phyloP scores from a whole-genome alignment of 495 filamentous ascomycete genomes.

The Penicillium psychrofluorescens region DNA sequence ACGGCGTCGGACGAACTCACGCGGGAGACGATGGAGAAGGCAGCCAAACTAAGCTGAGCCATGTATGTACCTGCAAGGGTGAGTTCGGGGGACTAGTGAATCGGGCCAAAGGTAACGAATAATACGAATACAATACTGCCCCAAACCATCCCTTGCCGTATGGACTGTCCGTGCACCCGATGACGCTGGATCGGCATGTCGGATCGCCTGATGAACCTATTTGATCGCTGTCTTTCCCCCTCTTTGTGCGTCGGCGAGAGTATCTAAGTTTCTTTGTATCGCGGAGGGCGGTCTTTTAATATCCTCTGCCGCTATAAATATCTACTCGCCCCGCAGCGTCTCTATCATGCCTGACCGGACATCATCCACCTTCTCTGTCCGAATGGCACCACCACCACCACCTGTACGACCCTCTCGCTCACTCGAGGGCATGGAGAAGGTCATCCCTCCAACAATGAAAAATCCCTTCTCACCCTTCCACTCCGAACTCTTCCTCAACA shows the following conservation, averaged over 20 bases:
- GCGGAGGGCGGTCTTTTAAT: not conserved
- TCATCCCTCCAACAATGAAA: constrained; percentile 22
- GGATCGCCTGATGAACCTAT: no score
- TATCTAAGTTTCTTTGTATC: not conserved
- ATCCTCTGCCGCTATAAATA: not conserved
- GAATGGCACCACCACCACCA: constrained; percentile 32
- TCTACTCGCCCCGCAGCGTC: not conserved
- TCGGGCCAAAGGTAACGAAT: no score
- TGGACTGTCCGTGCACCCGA: no score
- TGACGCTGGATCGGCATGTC: no score
- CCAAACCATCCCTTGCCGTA: no score
- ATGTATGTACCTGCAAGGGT: no score
- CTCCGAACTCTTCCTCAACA: constrained; percentile 26
- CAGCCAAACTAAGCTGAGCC: constrained; percentile 39
- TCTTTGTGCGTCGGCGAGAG: not conserved
- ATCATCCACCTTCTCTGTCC: constrained; percentile 10
- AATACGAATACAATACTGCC: no score
- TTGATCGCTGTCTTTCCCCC: not conserved
- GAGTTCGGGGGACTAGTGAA: no score
- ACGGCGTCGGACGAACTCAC: constrained; percentile 40
- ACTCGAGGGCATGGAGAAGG: constrained; percentile 36
- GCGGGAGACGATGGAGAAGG: constrained; percentile 50
- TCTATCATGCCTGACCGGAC: constrained; percentile 21
- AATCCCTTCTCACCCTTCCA: constrained; percentile 11
- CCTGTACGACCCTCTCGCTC: constrained; percentile 32